Base-by-base conservation (phyloP, 768 basidiomycete genomes). In the Clitopilus hobsonii region DNA sequence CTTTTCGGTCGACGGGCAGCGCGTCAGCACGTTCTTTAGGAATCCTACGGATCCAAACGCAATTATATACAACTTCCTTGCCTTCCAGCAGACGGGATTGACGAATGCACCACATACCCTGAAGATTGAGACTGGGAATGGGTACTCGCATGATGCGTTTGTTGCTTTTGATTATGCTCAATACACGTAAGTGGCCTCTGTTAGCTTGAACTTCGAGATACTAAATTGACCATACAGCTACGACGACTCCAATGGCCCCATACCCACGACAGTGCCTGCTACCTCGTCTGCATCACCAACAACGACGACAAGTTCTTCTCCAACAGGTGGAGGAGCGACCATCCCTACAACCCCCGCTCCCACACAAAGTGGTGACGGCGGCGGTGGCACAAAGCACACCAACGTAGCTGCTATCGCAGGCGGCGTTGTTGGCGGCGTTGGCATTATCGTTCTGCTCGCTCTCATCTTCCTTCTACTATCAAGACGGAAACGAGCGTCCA, bases 101-200 rank as follows among this genome's bases (percentile, higher is more conserved):
- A 27, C 58, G 14, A 70, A 73, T 53, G 51, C 38, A 0, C 51
- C 63, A 3, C 74, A 74, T 52, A 61, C 59, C 2, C 54, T 74
- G 6, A 49, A 61, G 0, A 70, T 76, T 54, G 64, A 65, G 0
- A 71, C 70, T 1, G 52, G 27, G 27, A 63, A 68, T 13, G 73
- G 69, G 6, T 51, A 64, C 1, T 52, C 66, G 32, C 57, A 59
- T n/a, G 56, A 65, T 27, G 61, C 71, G 18, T 76, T 64, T 49
- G 60, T 72, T 28, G 69, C 65, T 51, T 76, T 76, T 58, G 74
- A 76, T 58, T 76, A 74, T 59, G 74, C 72, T 13, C 66, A 68
- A 16, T 76, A 76, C 58, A 74, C 72, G 74, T 74, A 56, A 51
- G 72, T 61, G 14, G 11, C 20, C 16, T 48, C 23, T 18, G 45